Base-by-base conservation (phyloP, 1,139 yeast species). In the Chernovozyma aurita region DNA sequence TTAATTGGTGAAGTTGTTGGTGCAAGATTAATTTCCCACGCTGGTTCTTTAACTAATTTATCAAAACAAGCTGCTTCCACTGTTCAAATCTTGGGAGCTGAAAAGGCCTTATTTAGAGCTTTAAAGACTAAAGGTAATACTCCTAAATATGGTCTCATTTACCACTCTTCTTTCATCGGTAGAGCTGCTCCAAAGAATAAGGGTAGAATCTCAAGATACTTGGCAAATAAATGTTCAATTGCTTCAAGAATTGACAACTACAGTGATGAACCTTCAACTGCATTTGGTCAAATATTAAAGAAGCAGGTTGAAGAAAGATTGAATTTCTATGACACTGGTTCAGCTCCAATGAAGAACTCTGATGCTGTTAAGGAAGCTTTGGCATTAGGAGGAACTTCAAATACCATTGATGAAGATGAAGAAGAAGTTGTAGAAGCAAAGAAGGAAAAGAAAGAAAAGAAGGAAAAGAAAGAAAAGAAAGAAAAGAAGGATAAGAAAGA, bases 31-130 rank as follows among this genome's bases (percentile, higher is more conserved):
- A 94, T 92, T 59, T 92, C 98, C 35, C 98, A 94, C 59, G 87
- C 97, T 39, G 98, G 98, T 58, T 86, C 96, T 50, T 74, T 92
- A 56, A 83, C 92, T 53, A 86, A 92, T 49, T 75, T 92, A 55
- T 95, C 98, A 46, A 92, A 92, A 73, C 95, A 95, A 46, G 97
- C 99, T 50, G 97, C 99, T 48, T 92, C 98, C 24, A 92, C 98
- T 42, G 87, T 94, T 45, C 99, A 94, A 75, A 92, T 94, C 55
- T 78, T 94, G 61, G 99, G 99, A 69, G 98, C 99, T 49, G 99
- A 94, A 71, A 94, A 94, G 78, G 98, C 98, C 34, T 76, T 94
- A 48, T 94, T 94, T 76, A 83, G 97, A 72, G 98, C 98, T 44
- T 79, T 92, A 60, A 92, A 92, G 74, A 94, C 99, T 43, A 92